phyloP scores from a whole-genome alignment of 495 filamentous ascomycete species.

The Thermothielavioides terrestris region DNA sequence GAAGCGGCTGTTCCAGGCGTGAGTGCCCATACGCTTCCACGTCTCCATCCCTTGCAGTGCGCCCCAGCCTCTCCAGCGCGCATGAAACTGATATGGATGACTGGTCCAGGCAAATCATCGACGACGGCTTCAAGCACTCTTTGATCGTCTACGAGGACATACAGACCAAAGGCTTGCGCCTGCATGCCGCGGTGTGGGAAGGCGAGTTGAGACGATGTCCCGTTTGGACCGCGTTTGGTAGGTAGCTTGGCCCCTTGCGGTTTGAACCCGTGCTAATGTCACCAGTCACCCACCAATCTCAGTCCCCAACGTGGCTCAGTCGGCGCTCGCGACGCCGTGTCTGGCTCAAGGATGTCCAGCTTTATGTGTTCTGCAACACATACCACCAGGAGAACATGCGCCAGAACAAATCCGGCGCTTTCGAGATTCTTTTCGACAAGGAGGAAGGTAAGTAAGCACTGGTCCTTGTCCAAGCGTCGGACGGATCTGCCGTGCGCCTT shows the following conservation, averaged over 20 bases:
- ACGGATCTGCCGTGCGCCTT: background rate
- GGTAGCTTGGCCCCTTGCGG: slow-evolving; percentile 4
- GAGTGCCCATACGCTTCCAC: slow-evolving; percentile 25
- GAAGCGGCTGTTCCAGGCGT: slow-evolving; percentile 63
- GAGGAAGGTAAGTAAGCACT: slow-evolving; percentile 29
- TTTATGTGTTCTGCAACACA: slow-evolving; percentile 53
- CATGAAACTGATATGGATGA: background rate
- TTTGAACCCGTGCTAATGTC: too few relatives aligned
- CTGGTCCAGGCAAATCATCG: slow-evolving; percentile 53
- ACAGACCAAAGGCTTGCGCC: slow-evolving; percentile 50
- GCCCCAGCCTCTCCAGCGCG: background rate
- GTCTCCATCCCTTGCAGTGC: too few relatives aligned
- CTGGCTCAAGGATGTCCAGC: slow-evolving; percentile 52
- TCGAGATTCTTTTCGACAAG: slow-evolving; percentile 38
- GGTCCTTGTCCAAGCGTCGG: background rate
- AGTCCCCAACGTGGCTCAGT: slow-evolving; percentile 50
- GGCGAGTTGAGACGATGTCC: slow-evolving; percentile 47
- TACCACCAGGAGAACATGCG: slow-evolving; percentile 46
- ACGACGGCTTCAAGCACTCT: slow-evolving; percentile 61
- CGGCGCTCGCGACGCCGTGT: slow-evolving; percentile 43
- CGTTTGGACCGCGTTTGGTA: slow-evolving; percentile 68
- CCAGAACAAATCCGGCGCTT: slow-evolving; percentile 33
- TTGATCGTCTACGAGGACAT: slow-evolving; percentile 63
- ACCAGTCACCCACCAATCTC: slow-evolving; percentile 51
- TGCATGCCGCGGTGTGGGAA: slow-evolving; percentile 44